phyloP scores from a whole-genome alignment of 139 green algal species.

The Spirogloea muscicola region DNA sequence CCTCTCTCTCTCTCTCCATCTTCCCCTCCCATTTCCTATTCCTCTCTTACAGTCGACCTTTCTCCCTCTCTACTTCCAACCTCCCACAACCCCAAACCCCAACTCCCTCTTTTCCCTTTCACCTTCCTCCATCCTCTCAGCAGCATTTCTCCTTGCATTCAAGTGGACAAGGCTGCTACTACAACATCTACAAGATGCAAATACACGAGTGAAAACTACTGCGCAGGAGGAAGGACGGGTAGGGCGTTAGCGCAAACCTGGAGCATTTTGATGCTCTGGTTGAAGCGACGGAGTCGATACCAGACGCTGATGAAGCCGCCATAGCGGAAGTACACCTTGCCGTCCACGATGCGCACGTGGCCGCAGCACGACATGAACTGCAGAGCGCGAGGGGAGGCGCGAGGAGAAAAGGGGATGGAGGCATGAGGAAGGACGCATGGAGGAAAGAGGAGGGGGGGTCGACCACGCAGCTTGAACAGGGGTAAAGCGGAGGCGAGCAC shows the following conservation, averaged over 20 bases:
- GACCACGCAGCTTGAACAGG: too few species aligned
- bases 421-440: too few species aligned
- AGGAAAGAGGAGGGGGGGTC: too few species aligned
- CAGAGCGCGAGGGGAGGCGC: too few species aligned
- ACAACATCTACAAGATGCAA: too few species aligned
- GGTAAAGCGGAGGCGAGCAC: too few species aligned
- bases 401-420: too few species aligned
- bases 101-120: not conserved
- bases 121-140: not conserved
- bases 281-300: slow-evolving; percentile 29
- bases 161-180: too few species aligned
- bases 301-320: slow-evolving; percentile 14
- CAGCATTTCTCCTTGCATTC: not conserved
- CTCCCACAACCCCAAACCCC: not conserved
- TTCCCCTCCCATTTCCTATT: not conserved
- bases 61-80: not conserved
- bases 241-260: slow-evolving; percentile 7
- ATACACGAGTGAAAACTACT: too few species aligned
- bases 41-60: not conserved
- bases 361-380: slow-evolving; percentile 22
- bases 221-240: too few species aligned
- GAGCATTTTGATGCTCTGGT: slow-evolving; percentile 27
- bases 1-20: not conserved
- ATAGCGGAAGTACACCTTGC: slow-evolving; percentile 32
- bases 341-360: slow-evolving; percentile 20